Base-by-base conservation (phyloP, 1,284 basidiomycete species). In the Tilletia walkeri region DNA sequence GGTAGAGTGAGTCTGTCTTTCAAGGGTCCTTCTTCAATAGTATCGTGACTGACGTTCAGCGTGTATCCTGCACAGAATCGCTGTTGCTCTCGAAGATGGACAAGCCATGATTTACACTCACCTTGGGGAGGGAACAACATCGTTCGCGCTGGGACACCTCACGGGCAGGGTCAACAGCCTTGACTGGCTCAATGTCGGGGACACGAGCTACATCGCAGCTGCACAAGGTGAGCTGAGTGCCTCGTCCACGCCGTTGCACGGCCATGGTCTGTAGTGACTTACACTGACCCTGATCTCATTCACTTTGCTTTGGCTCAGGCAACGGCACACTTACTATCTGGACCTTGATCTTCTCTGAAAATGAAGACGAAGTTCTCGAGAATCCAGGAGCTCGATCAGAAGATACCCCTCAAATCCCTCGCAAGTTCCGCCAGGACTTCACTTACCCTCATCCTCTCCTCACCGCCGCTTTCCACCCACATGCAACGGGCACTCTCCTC, bases 401-500 rank as follows among this genome's bases (percentile, higher is more conserved):
- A 1, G 2, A 16, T 18, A 6, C 14, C 41, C 9, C 41, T 9
- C 41, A 14, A 14, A 3, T 9, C 1, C 41, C 41, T 14, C 41
- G 0, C 14, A 45, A 9, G 6, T 7, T 45, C 41, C 41, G 41
- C 1, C 50, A 53, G n/a, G 24, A 6, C 10, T 53, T n/a, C 50
- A 53, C 16, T 7, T 53, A n/a, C n/a, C 24, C 50, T 7, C 7
- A 7, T 2, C 24, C 50, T 7, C 50, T 53, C 24, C 50, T 53
- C 50, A 53, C 50, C 50, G 50, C 24, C 24, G 50, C 50, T 53
- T 53, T 53, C 24, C 50, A 53, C 24, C 50, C 50, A n/a, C 50
- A 53, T 18, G 50, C 50, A 10, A 53, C 50, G 12, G 50, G 50
- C 50, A 53, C 50, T 18, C 24, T 53, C 7, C 50, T 53, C n/a